These are phyloP conservation scores for Taphrina betulina DNA, from an alignment of 1,139 yeast genomes.

Conservation along the genomic window DNA sequence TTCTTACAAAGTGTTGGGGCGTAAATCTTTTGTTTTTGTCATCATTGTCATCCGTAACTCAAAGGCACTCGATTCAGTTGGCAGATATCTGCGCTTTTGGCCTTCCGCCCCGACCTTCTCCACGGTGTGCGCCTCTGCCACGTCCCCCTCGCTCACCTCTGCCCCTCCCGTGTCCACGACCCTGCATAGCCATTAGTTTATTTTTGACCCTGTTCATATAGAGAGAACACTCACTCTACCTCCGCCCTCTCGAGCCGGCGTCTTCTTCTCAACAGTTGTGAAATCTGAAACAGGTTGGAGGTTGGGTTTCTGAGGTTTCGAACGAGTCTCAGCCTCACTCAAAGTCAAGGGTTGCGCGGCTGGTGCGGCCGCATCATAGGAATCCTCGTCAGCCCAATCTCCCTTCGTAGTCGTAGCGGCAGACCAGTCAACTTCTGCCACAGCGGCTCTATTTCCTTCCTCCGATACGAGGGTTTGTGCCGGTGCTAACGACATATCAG, in stretches of 20 bases:
- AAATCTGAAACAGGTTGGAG: slow-evolving; percentile 16
- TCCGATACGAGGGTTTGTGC: slow-evolving; percentile 3
- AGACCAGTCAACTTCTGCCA: slow-evolving; percentile 8
- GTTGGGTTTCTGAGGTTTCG: background rate
- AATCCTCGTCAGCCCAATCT: slow-evolving; percentile 14
- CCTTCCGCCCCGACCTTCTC: background rate
- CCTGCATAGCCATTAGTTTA: too few relatives aligned
- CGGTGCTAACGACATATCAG: background rate
- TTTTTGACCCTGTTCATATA: too few relatives aligned
- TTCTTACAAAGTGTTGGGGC: too few relatives aligned
- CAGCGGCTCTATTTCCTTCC: slow-evolving; percentile 15
- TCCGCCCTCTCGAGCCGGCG: background rate
- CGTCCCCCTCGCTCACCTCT: slow-evolving; percentile 12
- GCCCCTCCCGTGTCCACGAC: slow-evolving; percentile 12
- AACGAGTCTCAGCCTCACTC: background rate
- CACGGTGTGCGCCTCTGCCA: slow-evolving; percentile 13
- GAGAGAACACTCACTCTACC: too few relatives aligned
- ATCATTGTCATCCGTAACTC: too few relatives aligned
- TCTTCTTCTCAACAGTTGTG: slow-evolving; percentile 12
- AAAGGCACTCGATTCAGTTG: too few relatives aligned
- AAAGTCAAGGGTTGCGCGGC: background rate
- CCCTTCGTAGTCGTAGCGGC: background rate
- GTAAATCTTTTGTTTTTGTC: too few relatives aligned
- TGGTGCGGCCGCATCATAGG: background rate
- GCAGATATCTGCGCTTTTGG: slow-evolving; percentile 6